Conservation (phyloP, 495 filamentous ascomycete species). For the Staphylotrichum longicolle region DNA sequence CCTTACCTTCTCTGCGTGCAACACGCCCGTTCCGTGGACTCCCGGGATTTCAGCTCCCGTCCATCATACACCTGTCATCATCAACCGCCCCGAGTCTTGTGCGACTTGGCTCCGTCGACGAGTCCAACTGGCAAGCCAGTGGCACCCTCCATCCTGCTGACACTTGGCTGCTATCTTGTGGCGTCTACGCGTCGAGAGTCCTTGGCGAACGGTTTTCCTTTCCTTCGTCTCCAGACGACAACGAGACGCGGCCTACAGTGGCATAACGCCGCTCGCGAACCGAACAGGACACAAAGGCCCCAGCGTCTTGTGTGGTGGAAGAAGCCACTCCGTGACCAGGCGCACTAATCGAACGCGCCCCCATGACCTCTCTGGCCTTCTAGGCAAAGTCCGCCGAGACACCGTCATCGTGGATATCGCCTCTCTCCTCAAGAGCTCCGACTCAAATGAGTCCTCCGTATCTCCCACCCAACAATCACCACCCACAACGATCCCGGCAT, state of each 20-base stretch:
- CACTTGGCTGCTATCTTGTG: neutral
- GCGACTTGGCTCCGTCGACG: no score
- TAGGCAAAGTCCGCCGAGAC: constrained; percentile 36
- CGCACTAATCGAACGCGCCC: constrained; percentile 18
- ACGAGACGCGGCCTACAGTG: neutral
- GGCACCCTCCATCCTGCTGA: neutral
- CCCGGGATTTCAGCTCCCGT: neutral
- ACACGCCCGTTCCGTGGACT: constrained; percentile 8
- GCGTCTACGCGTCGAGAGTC: neutral
- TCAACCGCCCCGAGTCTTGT: neutral
- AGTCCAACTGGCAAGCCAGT: no score
- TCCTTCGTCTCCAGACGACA: neutral
- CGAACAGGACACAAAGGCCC: neutral
- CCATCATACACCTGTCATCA: neutral
- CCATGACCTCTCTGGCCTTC: constrained; percentile 27
- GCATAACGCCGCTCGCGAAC: neutral
- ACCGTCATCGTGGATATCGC: constrained; percentile 87
- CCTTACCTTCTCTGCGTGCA: neutral
- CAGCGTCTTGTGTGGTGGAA: constrained; percentile 4
- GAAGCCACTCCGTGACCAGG: constrained; percentile 8
- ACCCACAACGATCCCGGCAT: constrained; percentile 49
- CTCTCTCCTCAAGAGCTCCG: constrained; percentile 71
- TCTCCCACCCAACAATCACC: constrained; percentile 53
- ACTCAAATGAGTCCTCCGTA: constrained; percentile 73
- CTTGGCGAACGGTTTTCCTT: neutral